Evolutionary conservation across 208 protist genomes (phyloP).

Genomic region (Tritrichomonas musculus): DNA sequence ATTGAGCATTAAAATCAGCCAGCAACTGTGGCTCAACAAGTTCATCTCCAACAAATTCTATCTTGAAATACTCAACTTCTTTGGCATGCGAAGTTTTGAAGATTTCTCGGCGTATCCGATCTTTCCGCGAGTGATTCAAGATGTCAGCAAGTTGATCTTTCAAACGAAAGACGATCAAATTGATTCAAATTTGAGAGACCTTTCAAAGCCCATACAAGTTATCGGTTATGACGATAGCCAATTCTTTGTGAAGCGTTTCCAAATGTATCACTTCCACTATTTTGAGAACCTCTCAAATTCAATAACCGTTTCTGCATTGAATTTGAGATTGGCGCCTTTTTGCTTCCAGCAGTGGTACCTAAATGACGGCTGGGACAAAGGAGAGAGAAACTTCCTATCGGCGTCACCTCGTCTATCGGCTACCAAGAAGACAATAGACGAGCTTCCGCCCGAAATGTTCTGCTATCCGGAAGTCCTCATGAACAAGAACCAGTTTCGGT

Average conservation of each 20-base stretch:
- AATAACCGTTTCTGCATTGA: neutral
- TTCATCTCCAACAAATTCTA: neutral
- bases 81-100: neutral
- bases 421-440: neutral
- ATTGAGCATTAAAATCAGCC: too few species aligned
- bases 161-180: neutral
- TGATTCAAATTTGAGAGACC: neutral
- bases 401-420: neutral
- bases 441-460: neutral
- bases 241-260: neutral
- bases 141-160: neutral
- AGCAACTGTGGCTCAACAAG: neutral
- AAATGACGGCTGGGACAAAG: neutral
- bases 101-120: neutral
- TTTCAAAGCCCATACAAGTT: neutral
- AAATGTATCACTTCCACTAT: neutral
- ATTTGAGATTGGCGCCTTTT: neutral
- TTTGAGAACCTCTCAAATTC: neutral
- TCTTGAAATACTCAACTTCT: neutral
- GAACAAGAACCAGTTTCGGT: neutral
- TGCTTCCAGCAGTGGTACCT: neutral
- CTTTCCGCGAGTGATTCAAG: neutral
- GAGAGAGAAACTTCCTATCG: neutral
- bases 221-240: neutral
- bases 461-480: neutral